Conservation (phyloP, 805 yeast genomes). For the Ogataea chonburiensis region DNA sequence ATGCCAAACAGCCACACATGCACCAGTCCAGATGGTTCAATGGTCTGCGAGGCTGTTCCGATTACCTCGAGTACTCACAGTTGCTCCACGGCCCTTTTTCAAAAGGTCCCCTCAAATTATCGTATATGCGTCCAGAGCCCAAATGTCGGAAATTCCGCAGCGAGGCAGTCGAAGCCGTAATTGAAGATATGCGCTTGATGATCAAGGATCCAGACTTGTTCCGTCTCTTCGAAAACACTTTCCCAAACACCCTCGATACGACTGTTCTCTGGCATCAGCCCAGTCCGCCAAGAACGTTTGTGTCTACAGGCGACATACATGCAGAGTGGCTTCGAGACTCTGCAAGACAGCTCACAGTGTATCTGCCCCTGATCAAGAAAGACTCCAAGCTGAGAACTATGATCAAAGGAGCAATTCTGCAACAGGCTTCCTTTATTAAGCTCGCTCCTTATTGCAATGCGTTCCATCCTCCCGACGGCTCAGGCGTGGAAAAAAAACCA, state of each 20-base stretch:
- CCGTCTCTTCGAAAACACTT: slow-evolving; percentile 72
- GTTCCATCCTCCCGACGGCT: slow-evolving; percentile 74
- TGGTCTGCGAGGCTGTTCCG: slow-evolving; percentile 46
- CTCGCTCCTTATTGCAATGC: slow-evolving; percentile 86
- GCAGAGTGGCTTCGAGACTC: slow-evolving; percentile 94
- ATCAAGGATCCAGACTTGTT: slow-evolving; percentile 66
- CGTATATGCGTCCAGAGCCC: slow-evolving; percentile 73
- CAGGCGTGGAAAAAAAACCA: slow-evolving; percentile 47
- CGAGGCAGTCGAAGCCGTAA: slow-evolving; percentile 56
- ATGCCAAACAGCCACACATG: no score
- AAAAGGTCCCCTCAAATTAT: slow-evolving; percentile 52
- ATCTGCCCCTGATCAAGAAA: slow-evolving; percentile 55
- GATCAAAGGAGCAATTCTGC: slow-evolving; percentile 75
- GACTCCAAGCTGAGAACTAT: slow-evolving; percentile 52
- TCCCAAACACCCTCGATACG: slow-evolving; percentile 88
- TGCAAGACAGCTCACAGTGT: slow-evolving; percentile 77
- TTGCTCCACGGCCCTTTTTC: slow-evolving; percentile 56
- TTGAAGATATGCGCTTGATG: slow-evolving; percentile 48
- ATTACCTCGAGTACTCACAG: slow-evolving; percentile 61
- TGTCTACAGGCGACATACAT: slow-evolving; percentile 89
- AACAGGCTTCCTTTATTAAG: slow-evolving; percentile 65
- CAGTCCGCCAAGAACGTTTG: slow-evolving; percentile 57
- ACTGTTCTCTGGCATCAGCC: slow-evolving; percentile 70
- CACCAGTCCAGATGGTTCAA: slow-evolving; percentile 31
- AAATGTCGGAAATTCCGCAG: slow-evolving; percentile 74